Conservation (phyloP, 2,329 filamentous ascomycete genomes). For the Hymenoscyphus scutula region DNA sequence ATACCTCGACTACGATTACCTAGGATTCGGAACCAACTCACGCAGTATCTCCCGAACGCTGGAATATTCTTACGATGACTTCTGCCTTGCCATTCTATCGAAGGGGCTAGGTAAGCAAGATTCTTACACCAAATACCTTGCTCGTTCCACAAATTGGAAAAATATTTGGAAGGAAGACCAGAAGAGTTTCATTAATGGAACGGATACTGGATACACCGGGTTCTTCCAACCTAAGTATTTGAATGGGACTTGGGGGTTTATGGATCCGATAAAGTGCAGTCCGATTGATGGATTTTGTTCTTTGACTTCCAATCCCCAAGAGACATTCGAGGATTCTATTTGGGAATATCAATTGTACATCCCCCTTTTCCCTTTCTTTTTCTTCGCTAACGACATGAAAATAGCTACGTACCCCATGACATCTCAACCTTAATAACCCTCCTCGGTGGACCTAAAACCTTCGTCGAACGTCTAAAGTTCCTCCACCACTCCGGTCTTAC, state of each 20-base stretch:
- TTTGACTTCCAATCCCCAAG: conserved; percentile 36
- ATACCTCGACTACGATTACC: conserved; percentile 61
- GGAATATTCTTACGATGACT: conserved; percentile 77
- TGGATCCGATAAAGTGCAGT: conserved; percentile 55
- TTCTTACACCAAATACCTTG: conserved; percentile 41
- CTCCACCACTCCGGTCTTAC: conserved; percentile 54
- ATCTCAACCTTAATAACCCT: conserved; percentile 52
- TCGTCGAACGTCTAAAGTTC: conserved; percentile 60
- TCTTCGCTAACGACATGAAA: neutral
- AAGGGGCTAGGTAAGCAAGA: conserved; percentile 50
- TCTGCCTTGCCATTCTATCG: conserved; percentile 61
- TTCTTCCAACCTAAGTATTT: conserved; percentile 68
- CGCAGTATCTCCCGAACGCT: conserved; percentile 69
- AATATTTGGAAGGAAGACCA: conserved; percentile 59
- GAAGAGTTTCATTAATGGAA: conserved; percentile 48
- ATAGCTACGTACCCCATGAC: conserved; percentile 44
- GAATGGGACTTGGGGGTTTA: conserved; percentile 66
- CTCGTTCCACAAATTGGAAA: conserved; percentile 50
- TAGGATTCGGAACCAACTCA: conserved; percentile 66
- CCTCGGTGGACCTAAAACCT: conserved; percentile 58
- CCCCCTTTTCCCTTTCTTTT: neutral
- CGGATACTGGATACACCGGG: conserved; percentile 62
- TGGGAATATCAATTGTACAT: conserved; percentile 61
- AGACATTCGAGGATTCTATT: conserved; percentile 70
- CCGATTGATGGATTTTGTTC: conserved; percentile 22